These are phyloP conservation scores for Daldinia vernicosa DNA, from an alignment of 495 filamentous ascomycete genomes.

Conservation along the genomic window DNA sequence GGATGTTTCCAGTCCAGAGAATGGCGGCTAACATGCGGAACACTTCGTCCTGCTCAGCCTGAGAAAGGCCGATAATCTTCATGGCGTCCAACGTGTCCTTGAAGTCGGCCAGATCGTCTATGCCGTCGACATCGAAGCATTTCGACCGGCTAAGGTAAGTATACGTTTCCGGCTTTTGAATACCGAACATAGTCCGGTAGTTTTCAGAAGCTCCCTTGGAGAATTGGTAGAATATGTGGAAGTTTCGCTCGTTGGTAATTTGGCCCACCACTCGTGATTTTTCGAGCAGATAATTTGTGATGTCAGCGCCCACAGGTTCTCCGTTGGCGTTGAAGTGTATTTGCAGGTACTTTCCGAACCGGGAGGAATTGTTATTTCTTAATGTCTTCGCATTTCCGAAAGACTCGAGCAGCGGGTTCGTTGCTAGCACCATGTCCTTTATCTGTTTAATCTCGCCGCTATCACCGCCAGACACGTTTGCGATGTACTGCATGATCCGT, in stretches of 20 bases:
- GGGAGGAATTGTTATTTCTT: constrained; percentile 97
- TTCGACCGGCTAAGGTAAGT: constrained; percentile 94
- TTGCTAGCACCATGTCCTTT: constrained; percentile 98
- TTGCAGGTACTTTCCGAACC: constrained; percentile 98
- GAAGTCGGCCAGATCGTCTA: constrained; percentile 92
- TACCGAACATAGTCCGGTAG: constrained; percentile 84
- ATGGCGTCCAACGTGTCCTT: constrained; percentile 93
- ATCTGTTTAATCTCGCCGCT: constrained; percentile 95
- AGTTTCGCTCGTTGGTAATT: constrained; percentile 94
- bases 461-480: constrained; percentile 88
- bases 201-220: constrained; percentile 89
- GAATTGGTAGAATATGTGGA: constrained; percentile 99
- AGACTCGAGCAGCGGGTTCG: constrained; percentile 95
- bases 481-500: constrained; percentile 99
- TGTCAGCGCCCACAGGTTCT: constrained; percentile 94
- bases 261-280: constrained; percentile 96
- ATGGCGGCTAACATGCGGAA: constrained; percentile 96
- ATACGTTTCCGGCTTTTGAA: constrained; percentile 93
- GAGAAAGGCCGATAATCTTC: constrained; percentile 88
- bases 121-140: constrained; percentile 90
- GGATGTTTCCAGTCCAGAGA: constrained; percentile 93
- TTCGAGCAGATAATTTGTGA: constrained; percentile 97
- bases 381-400: constrained; percentile 99
- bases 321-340: constrained; percentile 95
- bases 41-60: constrained; percentile 92